phyloP scores from a whole-genome alignment of 257 asterid species.

The Solanum neorickii region DNA sequence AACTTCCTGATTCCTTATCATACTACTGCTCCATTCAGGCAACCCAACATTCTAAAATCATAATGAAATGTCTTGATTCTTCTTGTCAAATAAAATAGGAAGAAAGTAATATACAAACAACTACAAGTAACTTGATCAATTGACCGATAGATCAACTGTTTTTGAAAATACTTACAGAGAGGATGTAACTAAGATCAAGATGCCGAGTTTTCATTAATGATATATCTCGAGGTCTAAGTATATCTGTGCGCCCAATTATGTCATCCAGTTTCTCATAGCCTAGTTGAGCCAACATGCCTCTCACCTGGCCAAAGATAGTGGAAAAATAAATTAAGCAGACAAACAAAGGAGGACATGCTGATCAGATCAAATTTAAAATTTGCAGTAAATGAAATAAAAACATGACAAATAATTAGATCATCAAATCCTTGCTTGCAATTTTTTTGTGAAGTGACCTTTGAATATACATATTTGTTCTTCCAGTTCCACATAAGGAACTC shows the following conservation, averaged over 20 bases:
- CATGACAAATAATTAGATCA: background rate
- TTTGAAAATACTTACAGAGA: constrained; percentile 47
- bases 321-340: background rate
- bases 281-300: constrained; percentile 86
- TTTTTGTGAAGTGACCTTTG: background rate
- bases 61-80: background rate
- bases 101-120: background rate
- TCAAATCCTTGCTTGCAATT: background rate
- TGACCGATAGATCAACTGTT: background rate
- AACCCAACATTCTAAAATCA: constrained; percentile 62
- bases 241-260: constrained; percentile 78
- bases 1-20: constrained; percentile 83
- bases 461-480: background rate
- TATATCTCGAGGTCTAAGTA: constrained; percentile 69
- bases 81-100: background rate
- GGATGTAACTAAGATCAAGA: constrained; percentile 69
- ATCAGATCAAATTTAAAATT: background rate
- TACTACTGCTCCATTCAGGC: constrained; percentile 86
- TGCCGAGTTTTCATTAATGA: constrained; percentile 94
- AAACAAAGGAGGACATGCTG: background rate
- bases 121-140: background rate
- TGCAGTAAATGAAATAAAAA: background rate
- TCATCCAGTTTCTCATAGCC: constrained; percentile 97
- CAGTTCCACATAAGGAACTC: background rate
- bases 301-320: constrained; percentile 39